Evolutionary conservation across 352 stramenopile genomes (phyloP), one percentile per base, ranked within the genome.

Genomic region (Phytophthora ramorum): DNA sequence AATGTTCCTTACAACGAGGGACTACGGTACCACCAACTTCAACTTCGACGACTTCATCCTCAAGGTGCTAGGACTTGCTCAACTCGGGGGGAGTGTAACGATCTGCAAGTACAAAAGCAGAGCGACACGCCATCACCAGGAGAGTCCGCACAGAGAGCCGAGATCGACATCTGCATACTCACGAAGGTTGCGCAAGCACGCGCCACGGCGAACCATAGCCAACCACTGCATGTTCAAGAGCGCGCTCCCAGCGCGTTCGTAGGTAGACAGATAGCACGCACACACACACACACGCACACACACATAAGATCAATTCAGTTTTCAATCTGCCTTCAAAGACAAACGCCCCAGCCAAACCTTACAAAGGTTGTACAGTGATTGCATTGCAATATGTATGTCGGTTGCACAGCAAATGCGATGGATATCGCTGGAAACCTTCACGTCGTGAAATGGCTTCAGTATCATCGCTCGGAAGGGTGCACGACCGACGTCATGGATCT

Each of bases 81-180:
- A 51, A 51, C 1, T 51, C 45, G 22, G 45, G 24, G 45, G 13
- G 22, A 51, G 22, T 51, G 45, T 51, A 51, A 51, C 13, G 45
- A 51, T 51, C 45, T 51, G 45, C 45, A 38, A 1, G 24, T 13
- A 37, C 20, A 51, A 20, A 20, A 51, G 45, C 12, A n/a, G 20
- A 51, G 13, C 45, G 5, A 34, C 0, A 51, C 0, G 22, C 13
- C 45, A 51, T 22, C 45, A 47, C 28, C 2, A 26, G 41, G 16
- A 28, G 41, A n/a, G n/a, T n/a, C n/a, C n/a, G n/a, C n/a, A n/a
- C n/a, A 47, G 41, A 51, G 20, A 51, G 22, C 24, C 14, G 24
- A 37, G 3, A 10, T 51, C 12, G 13, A 3, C 45, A 24, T 13
- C 24, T 51, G 45, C 45, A 51, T 51, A 51, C 45, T 51, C 24